These are phyloP conservation scores for Caloboletus inedulis DNA, from an alignment of 1,284 basidiomycete species.

Conservation along the genomic window DNA sequence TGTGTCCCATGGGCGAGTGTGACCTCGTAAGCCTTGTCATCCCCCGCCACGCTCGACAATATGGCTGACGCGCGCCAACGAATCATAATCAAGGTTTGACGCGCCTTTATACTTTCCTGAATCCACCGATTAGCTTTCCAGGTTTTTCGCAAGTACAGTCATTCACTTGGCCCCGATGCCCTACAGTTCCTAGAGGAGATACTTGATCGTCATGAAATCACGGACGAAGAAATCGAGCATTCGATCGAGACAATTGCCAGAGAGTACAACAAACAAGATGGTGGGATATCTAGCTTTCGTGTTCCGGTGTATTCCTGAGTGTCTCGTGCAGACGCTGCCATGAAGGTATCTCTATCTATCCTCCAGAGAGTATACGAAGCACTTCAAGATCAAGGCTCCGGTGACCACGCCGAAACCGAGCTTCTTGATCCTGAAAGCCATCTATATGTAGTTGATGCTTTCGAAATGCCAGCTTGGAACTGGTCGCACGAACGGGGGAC, in stretches of 20 bases:
- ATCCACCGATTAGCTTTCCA: constrained; percentile 27
- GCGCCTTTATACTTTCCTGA: neutral
- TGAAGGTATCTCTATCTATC: constrained; percentile 74
- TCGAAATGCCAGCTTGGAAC: constrained; percentile 90
- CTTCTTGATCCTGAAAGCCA: constrained; percentile 82
- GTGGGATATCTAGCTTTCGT: constrained; percentile 40
- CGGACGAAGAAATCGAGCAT: constrained; percentile 70
- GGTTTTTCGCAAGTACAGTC: constrained; percentile 82
- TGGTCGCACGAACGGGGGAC: constrained; percentile 84
- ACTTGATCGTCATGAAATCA: constrained; percentile 62
- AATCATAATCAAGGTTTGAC: constrained; percentile 59
- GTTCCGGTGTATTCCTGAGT: constrained; percentile 7
- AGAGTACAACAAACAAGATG: constrained; percentile 91
- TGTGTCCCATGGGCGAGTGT: neutral
- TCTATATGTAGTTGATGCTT: constrained; percentile 84
- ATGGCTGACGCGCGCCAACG: constrained; percentile 51
- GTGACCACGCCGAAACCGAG: constrained; percentile 54
- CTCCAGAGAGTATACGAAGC: constrained; percentile 80
- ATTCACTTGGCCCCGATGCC: constrained; percentile 75
- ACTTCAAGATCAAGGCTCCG: constrained; percentile 70
- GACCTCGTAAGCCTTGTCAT: neutral
- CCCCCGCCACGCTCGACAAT: neutral
- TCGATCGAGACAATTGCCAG: constrained; percentile 82
- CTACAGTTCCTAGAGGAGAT: constrained; percentile 67
- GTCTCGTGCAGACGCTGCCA: constrained; percentile 58